Evolutionary conservation across 768 basidiomycete genomes (phyloP), one percentile per base, ranked within the genome.

Genomic region (Cytidiella melzeri): DNA sequence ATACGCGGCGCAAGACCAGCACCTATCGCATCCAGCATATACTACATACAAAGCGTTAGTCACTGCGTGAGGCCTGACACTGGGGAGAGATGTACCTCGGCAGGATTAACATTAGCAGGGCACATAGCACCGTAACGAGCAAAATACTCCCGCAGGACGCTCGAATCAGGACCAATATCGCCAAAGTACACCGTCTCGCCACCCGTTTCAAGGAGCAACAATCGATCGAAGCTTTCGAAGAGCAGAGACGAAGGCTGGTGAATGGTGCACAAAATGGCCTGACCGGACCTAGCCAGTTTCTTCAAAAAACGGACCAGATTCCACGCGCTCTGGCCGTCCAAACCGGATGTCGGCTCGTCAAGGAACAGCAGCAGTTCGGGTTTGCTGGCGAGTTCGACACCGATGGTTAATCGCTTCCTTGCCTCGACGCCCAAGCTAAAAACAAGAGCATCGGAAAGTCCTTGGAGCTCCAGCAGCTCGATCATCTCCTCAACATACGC

Each of bases 141-240:
- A 61, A 93, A 91, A 69, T 95, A 95, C 4, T 81, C 73, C 23
- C 78, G 80, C 43, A 94, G 69, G 28, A 81, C 70, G 1, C 68
- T 59, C 3, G 88, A 86, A 54, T 90, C 85, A 38, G 72, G 63
- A 40, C 91, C 92, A 43, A 94, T 89, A 53, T 88, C 85, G 38
- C 92, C 92, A 60, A 90, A 94, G 73, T 94, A 95, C n/a, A 93
- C 88, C 0, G 91, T 92, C 63, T 89, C 83, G 5, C 92, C 92
- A 1, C 92, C 92, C 13, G 73, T 71, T 58, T 92, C 82, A 13
- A 85, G 69, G 9, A 86, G 69, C 23, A 87, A 63, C 40, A 85
- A 67, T 34, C 81, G 76, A 56, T 86, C 92, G 57, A 96, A 94
- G 58, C 82, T 83, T 64, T 92, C 85, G 67, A 95, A 94, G 2